These are phyloP conservation scores for Mycena chlorophos DNA, from an alignment of 768 basidiomycete genomes.

Conservation along the genomic window DNA sequence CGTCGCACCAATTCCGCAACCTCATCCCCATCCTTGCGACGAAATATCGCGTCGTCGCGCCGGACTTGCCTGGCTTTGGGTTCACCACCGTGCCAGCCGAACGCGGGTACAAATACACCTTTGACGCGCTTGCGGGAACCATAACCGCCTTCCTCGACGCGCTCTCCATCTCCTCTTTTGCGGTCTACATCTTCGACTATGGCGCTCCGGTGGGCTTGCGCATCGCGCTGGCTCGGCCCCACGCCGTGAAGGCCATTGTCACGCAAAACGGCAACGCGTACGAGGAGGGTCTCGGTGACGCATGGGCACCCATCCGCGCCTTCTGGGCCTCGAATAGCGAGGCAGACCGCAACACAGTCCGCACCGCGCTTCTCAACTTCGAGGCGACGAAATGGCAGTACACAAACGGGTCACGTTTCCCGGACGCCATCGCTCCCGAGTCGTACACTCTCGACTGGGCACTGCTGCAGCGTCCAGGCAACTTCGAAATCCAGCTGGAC, in stretches of 20 bases:
- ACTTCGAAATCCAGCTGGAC: conserved; percentile 44
- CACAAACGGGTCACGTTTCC: conserved; percentile 35
- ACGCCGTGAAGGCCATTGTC: conserved; percentile 44
- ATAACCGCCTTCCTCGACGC: conserved; percentile 42
- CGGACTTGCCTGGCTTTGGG: conserved; percentile 55
- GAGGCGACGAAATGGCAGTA: conserved; percentile 42
- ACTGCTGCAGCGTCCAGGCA: conserved; percentile 39
- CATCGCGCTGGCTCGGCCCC: conserved; percentile 42
- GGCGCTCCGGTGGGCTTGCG: conserved; percentile 41
- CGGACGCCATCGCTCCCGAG: conserved; percentile 37
- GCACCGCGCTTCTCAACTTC: conserved; percentile 23
- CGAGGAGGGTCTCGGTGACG: conserved; percentile 42
- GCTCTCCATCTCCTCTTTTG: conserved; percentile 39
- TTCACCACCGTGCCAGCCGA: conserved; percentile 43
- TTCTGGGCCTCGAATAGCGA: conserved; percentile 34
- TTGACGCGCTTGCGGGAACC: conserved; percentile 41
- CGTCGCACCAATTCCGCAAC: conserved; percentile 49
- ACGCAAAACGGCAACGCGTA: conserved; percentile 53
- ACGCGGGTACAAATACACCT: conserved; percentile 41
- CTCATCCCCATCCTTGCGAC: conserved; percentile 43
- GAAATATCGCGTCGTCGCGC: conserved; percentile 45
- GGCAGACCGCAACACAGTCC: conserved; percentile 29
- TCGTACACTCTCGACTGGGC: conserved; percentile 45
- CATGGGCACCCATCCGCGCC: conserved; percentile 37
- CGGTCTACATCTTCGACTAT: conserved; percentile 52